Evolutionary conservation across 163 green algal species (phyloP).

Genomic region (Scenedesmus sp.): DNA sequence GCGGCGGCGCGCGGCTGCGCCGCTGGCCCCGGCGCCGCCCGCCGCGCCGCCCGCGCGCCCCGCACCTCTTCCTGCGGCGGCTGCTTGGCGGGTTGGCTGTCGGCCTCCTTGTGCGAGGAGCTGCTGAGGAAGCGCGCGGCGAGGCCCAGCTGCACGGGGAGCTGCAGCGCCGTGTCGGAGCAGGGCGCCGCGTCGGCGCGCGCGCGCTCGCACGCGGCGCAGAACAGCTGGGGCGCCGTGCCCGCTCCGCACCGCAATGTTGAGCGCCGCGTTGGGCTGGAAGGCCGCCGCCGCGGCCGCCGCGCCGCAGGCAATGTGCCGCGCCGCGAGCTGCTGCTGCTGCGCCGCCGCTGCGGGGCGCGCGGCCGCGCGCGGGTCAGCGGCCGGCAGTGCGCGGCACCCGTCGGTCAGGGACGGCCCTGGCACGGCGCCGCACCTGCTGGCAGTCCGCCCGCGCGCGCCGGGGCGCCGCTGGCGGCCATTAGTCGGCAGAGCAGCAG

Average conservation of each 20-base stretch:
- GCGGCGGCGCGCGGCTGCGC: too few relatives aligned
- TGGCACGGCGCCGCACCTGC: slow-evolving; percentile 1
- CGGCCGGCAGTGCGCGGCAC: background rate
- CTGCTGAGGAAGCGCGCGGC: slow-evolving; percentile 37
- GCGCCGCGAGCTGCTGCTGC: slow-evolving; percentile 16
- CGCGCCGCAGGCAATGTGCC: slow-evolving; percentile 22
- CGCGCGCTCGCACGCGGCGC: background rate
- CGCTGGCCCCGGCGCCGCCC: too few relatives aligned
- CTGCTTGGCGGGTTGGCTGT: slow-evolving; percentile 9
- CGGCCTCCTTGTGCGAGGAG: background rate
- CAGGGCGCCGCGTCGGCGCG: background rate
- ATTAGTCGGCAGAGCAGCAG: too few relatives aligned
- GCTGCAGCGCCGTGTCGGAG: background rate
- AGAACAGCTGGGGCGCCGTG: background rate
- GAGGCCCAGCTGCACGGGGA: slow-evolving; percentile 35
- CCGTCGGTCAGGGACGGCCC: too few relatives aligned
- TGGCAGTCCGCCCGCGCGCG: background rate
- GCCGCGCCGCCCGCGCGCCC: too few relatives aligned
- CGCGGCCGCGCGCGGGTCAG: too few relatives aligned
- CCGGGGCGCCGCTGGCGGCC: too few relatives aligned
- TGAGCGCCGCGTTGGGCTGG: slow-evolving; percentile 10
- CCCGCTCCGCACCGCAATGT: background rate
- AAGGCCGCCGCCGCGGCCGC: slow-evolving; percentile 5
- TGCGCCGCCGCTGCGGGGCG: slow-evolving; percentile 11
- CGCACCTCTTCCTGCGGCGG: slow-evolving; percentile 13